Evolutionary conservation across 2,329 filamentous ascomycete species (phyloP).

Genomic region (Coniochaeta ligniaria): DNA sequence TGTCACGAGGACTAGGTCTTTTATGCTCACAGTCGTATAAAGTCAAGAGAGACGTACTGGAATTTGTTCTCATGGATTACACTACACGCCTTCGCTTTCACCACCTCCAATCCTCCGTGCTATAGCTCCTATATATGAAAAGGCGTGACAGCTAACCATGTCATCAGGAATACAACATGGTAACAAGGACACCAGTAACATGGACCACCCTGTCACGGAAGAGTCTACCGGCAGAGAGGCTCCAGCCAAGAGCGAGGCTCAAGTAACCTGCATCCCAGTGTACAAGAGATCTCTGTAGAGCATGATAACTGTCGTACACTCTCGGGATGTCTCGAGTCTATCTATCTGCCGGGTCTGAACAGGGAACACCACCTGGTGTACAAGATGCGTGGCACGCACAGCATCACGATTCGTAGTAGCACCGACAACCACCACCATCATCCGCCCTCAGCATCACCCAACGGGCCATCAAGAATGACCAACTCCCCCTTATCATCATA

Average conservation of each 20-base stretch:
- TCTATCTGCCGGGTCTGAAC: neutral
- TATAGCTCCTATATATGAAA: neutral
- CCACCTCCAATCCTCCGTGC: neutral
- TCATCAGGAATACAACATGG: neutral
- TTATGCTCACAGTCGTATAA: neutral
- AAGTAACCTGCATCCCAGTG: neutral
- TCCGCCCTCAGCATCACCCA: neutral
- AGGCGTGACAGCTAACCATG: neutral
- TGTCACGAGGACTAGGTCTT: neutral
- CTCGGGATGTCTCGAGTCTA: neutral
- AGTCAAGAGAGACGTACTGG: neutral
- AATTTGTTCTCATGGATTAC: neutral
- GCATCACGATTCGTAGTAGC: neutral
- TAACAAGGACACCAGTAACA: neutral
- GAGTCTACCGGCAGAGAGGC: neutral
- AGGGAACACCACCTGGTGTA: neutral
- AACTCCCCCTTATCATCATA: slow-evolving; percentile 45
- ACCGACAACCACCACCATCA: neutral
- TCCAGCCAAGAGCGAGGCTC: neutral
- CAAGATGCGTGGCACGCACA: neutral
- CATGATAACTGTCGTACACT: neutral
- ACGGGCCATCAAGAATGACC: slow-evolving; percentile 26
- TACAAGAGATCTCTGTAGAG: neutral
- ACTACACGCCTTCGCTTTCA: neutral
- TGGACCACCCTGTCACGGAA: neutral